Evolutionary conservation across 2,329 filamentous ascomycete species (phyloP).

Genomic region (Ophiostoma tasmaniense): DNA sequence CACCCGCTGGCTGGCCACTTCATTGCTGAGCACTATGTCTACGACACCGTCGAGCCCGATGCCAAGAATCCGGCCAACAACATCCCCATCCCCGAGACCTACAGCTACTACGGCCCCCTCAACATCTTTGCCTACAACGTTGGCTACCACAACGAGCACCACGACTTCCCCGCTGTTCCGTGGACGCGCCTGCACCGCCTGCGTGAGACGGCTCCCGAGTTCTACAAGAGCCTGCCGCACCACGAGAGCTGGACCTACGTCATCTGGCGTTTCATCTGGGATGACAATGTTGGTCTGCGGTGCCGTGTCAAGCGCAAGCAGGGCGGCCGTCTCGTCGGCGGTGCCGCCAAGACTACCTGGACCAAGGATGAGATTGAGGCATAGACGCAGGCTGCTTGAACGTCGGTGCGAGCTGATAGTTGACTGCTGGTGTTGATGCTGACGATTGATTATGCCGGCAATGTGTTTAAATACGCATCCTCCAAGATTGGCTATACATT

Average conservation of each 20-base stretch:
- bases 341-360: constrained; percentile 46
- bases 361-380: constrained; percentile 62
- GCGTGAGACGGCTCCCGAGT: constrained; percentile 75
- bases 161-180: constrained; percentile 94
- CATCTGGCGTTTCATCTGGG: constrained; percentile 91
- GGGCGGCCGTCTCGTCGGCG: constrained; percentile 56
- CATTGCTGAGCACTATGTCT: constrained; percentile 95
- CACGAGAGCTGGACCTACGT: constrained; percentile 89
- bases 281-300: constrained; percentile 80
- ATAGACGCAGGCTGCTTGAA: neutral
- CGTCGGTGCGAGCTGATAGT: neutral
- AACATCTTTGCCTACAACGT: constrained; percentile 96
- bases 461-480: neutral
- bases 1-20: constrained; percentile 96
- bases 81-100: constrained; percentile 79
- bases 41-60: constrained; percentile 51
- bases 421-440: neutral
- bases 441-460: neutral
- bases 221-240: constrained; percentile 78
- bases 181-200: constrained; percentile 81
- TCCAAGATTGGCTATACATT: neutral
- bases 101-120: constrained; percentile 88
- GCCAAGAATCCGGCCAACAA: constrained; percentile 50
- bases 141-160: constrained; percentile 95
- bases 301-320: constrained; percentile 89